Evolutionary conservation across 306 rosid genomes (phyloP).

Genomic region (Albizia julibrissin): DNA sequence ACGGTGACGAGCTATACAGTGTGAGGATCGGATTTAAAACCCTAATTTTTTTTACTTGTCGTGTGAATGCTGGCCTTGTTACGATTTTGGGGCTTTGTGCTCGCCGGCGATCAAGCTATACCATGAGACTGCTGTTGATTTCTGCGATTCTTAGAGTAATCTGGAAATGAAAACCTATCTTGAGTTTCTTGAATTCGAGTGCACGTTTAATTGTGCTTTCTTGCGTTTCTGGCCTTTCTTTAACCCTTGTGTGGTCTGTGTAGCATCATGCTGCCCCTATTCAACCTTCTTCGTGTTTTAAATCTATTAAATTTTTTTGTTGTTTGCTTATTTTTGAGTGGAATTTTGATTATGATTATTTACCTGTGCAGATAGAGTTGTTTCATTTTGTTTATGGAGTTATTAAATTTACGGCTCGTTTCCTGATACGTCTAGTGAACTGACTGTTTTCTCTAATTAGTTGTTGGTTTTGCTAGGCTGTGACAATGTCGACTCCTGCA

Average conservation of each 20-base stretch:
- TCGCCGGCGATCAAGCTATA: neutral
- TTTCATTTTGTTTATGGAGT: neutral
- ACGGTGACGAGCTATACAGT: neutral
- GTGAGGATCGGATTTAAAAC: slow-evolving; percentile 20
- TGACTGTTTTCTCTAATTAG: neutral
- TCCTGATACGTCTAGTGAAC: neutral
- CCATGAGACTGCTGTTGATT: neutral
- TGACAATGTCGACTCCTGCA: slow-evolving; percentile 89
- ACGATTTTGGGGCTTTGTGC: neutral
- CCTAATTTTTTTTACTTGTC: neutral
- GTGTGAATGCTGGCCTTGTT: neutral
- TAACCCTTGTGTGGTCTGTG: neutral
- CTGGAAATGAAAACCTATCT: neutral
- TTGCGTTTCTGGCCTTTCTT: neutral
- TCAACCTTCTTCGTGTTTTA: neutral
- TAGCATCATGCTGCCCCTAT: neutral
- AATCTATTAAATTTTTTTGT: neutral
- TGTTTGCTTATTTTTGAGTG: too few relatives aligned
- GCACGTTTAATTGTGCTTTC: neutral
- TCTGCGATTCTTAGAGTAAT: neutral
- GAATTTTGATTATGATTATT: neutral
- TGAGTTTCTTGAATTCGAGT: neutral
- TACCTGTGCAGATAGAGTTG: neutral
- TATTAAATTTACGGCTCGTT: neutral
- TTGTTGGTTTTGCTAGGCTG: slow-evolving; percentile 41